A percentile compares a stretch with the other conserved stretches of the same genome.
phyloP scores from a whole-genome alignment of 768 basidiomycete genomes.

The Xanthoconium stramineum region DNA sequence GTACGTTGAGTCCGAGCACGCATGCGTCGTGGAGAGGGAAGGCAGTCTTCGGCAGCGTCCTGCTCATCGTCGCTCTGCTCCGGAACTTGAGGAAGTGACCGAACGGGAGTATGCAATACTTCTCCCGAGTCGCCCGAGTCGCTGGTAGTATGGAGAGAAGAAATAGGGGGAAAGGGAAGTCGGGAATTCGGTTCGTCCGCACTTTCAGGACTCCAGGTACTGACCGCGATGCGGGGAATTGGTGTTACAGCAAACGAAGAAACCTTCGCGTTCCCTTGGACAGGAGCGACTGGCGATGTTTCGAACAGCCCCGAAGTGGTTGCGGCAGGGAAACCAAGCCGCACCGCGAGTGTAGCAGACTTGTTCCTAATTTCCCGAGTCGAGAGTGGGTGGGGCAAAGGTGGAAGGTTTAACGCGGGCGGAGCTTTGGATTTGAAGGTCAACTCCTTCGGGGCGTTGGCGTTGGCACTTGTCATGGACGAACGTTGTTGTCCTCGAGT shows the following conservation, averaged over 20 bases:
- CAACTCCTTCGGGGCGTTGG: not conserved
- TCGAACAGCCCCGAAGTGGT: not conserved
- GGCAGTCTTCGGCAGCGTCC: not conserved
- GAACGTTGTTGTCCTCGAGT: not conserved
- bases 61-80: not conserved
- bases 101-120: not conserved
- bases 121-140: constrained; percentile 5
- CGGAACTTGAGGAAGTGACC: constrained; percentile 10
- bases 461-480: not conserved
- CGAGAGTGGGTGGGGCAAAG: not conserved
- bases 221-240: constrained; percentile 2
- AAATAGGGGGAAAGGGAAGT: not conserved
- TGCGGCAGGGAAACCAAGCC: constrained; percentile 6
- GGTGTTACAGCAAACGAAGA: not conserved
- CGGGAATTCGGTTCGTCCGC: not conserved
- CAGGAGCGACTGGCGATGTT: too few species aligned
- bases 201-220: not conserved
- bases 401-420: constrained; percentile 2
- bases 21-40: not conserved
- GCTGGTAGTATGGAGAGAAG: not conserved
- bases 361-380: constrained; percentile 6
- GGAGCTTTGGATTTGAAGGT: constrained; percentile 11
- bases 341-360: constrained; percentile 6
- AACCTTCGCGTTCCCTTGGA: constrained; percentile 12
- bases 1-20: constrained; percentile 7